phyloP scores from a whole-genome alignment of 441 rosid genomes.

The Bocquillonia castaneifolia region DNA sequence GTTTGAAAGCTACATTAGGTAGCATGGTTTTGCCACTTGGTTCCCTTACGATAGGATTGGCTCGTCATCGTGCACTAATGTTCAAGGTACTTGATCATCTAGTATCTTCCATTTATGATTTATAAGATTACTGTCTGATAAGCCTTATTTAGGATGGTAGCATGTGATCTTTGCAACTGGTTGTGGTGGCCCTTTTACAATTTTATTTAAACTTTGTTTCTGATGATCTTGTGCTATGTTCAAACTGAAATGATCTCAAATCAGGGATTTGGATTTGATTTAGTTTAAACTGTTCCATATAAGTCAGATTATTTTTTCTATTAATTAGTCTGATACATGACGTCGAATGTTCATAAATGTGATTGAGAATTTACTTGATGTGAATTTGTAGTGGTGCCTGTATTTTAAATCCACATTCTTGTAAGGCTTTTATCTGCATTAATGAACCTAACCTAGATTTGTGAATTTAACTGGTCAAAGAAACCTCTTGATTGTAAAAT shows the following conservation, averaged over 20 bases:
- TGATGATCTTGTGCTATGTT: background rate
- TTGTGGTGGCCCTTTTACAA: background rate
- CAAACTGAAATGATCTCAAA: background rate
- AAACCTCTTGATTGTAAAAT: background rate
- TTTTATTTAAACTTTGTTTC: background rate
- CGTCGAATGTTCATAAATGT: background rate
- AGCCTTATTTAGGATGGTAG: constrained; percentile 1
- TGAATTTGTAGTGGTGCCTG: background rate
- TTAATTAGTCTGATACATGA: background rate
- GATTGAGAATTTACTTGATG: background rate
- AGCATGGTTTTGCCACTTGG: constrained; percentile 98
- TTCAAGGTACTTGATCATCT: constrained; percentile 63
- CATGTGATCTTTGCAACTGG: background rate
- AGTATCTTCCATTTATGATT: constrained; percentile 6
- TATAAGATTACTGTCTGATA: background rate
- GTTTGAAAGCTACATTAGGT: constrained; percentile 81
- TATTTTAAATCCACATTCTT: background rate
- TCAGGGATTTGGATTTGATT: background rate
- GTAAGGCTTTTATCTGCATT: background rate
- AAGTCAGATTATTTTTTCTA: background rate
- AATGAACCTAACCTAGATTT: background rate
- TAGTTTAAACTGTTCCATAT: background rate
- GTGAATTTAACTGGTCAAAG: background rate
- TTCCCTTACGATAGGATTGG: constrained; percentile 83
- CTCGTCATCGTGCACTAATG: constrained; percentile 94